Base-by-base conservation (phyloP, 106 monocot genomes). In the Triglochin maritima region DNA sequence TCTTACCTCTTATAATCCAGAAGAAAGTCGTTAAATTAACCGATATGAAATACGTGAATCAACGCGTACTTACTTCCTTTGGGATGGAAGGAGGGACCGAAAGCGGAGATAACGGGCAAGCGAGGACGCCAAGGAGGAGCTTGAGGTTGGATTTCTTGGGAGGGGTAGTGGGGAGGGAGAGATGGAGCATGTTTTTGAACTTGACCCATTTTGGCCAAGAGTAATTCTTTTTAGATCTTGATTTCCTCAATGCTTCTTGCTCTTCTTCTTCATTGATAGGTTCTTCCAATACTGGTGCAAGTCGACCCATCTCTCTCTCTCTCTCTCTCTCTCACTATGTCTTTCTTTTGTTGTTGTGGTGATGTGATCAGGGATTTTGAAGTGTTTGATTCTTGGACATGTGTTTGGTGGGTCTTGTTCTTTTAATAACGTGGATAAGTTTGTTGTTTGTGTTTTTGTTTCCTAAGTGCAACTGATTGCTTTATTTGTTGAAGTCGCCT, bases 61-160 rank as follows among this genome's bases (percentile, higher is more conserved):
- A 11, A 55, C 11, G 53, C 17, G 57, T 14, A 14, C 45, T 9
- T 59, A 60, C 59, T 78, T 73, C 49, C 60, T 56, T 49, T 5
- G 78, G 42, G 71, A 70, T 6, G 59, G 67, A 6, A 3, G 80
- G 65, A 52, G 60, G 65, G 66, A 74, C 15, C 47, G 89, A 67
- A 47, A 89, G 60, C 29, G 93, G 93, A 67, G 93, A 89, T 50
- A 94, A 84, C 7, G 93, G 93, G 86, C 93, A 94, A 9, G 59
- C 93, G 62, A 94, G 64, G 68, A 94, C 93, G 64, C 89, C 84
- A 60, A 94, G 80, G 44, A 89, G 80, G 56, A 82, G 58, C 54
- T 79, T 81, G 61, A 89, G 82, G 60, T 85, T 80, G 46, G 79
- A 12, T 50, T 71, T 82, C 58, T 74, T 74, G 10, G 58, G 80